These are phyloP conservation scores for Saururus chinensis DNA, from an alignment of 164 flowering plant species.

Conservation along the genomic window DNA sequence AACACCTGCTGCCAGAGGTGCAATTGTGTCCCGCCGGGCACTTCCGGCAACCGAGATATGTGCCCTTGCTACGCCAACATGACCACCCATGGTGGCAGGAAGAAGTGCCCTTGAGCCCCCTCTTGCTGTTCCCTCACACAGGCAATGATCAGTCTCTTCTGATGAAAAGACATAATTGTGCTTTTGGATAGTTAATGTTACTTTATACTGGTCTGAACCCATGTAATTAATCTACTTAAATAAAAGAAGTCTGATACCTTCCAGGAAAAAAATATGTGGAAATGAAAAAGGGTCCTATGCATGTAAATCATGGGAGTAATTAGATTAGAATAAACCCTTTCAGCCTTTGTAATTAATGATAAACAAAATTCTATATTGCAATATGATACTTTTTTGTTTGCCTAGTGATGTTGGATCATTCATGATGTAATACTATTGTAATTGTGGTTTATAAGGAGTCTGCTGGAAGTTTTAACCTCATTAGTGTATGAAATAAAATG, in stretches of 20 bases:
- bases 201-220: not conserved
- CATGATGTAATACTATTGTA: too few species aligned
- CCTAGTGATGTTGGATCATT: too few species aligned
- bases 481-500: too few species aligned
- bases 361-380: too few species aligned
- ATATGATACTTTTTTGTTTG: too few species aligned
- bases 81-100: slow-evolving; percentile 38
- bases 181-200: not conserved
- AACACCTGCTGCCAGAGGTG: slow-evolving; percentile 49
- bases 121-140: not conserved
- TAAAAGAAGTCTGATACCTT: not conserved
- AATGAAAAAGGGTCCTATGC: too few species aligned
- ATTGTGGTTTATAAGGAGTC: too few species aligned
- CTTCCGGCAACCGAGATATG: slow-evolving; percentile 29
- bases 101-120: slow-evolving; percentile 33
- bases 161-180: not conserved
- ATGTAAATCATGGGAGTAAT: too few species aligned
- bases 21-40: slow-evolving; percentile 63
- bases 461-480: too few species aligned
- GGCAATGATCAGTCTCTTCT: not conserved
- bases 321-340: too few species aligned
- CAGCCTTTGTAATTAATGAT: too few species aligned
- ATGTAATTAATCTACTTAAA: not conserved
- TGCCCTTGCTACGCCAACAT: slow-evolving; percentile 56
- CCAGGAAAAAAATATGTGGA: not conserved